phyloP scores from a whole-genome alignment of 441 rosid species.

The Brassica balearica region DNA sequence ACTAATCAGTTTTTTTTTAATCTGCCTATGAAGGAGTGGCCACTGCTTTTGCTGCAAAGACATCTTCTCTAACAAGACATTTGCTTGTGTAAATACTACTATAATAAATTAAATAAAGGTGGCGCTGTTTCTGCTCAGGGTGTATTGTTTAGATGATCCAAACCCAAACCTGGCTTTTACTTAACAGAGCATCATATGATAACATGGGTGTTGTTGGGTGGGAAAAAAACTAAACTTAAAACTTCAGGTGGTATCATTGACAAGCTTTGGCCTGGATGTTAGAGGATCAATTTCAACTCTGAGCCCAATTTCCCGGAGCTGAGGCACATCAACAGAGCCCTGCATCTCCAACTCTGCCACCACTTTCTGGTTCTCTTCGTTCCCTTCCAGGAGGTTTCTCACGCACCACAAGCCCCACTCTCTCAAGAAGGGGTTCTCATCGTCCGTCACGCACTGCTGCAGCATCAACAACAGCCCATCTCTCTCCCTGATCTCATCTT shows the following conservation, averaged over 20 bases:
- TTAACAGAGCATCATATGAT: not conserved
- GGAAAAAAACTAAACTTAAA: too few relatives aligned
- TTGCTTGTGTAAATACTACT: not conserved
- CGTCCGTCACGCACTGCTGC: conserved; percentile 81
- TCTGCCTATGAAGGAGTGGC: too few relatives aligned
- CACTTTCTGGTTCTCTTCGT: conserved; percentile 65
- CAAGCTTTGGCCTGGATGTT: conserved; percentile 72
- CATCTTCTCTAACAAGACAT: too few relatives aligned
- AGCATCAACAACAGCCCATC: conserved; percentile 61
- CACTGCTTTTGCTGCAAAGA: too few relatives aligned
- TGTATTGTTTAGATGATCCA: not conserved
- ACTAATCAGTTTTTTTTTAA: too few relatives aligned
- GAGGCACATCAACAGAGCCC: conserved; percentile 70
- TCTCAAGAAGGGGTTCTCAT: conserved; percentile 78
- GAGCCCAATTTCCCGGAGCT: conserved; percentile 72
- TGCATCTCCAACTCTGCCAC: conserved; percentile 81
- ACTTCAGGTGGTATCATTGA: conserved; percentile 58
- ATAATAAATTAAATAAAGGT: not conserved
- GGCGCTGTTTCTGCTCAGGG: not conserved
- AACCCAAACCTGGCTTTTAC: not conserved
- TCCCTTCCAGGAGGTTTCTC: conserved; percentile 78
- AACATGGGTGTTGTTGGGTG: not conserved
- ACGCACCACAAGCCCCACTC: conserved; percentile 89
- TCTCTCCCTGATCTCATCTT: conserved; percentile 56
- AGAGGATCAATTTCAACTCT: conserved; percentile 69